Evolutionary conservation across 805 yeast genomes (phyloP).

Genomic region (Ogataea haglerorum): DNA sequence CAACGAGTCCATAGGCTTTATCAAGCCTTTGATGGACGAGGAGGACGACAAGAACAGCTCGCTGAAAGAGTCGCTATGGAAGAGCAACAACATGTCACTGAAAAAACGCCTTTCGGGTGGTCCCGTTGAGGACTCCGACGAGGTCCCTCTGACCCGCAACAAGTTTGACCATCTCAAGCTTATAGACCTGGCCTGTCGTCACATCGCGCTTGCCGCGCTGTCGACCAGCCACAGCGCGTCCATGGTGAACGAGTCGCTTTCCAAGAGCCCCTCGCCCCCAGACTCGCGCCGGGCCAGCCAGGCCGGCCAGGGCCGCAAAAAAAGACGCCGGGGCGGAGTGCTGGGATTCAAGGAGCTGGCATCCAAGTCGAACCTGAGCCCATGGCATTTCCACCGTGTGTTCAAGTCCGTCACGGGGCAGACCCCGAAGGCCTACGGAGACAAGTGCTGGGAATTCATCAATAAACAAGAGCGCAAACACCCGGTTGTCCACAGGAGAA

Average conservation of each 20-base stretch:
- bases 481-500: constrained; percentile 13
- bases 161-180: constrained; percentile 67
- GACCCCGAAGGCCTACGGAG: constrained; percentile 88
- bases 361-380: constrained; percentile 73
- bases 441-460: constrained; percentile 66
- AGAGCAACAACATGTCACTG: constrained; percentile 12
- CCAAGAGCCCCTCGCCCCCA: constrained; percentile 9
- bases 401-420: constrained; percentile 82
- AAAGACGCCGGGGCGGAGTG: constrained; percentile 72
- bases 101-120: constrained; percentile 24
- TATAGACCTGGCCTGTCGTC: constrained; percentile 77
- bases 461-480: constrained; percentile 30
- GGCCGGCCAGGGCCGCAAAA: constrained; percentile 34
- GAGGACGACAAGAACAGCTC: constrained; percentile 38
- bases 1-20: constrained; percentile 56
- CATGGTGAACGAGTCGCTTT: constrained; percentile 5
- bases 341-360: constrained; percentile 86
- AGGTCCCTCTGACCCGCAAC: constrained; percentile 43
- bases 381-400: constrained; percentile 93
- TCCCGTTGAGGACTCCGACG: constrained; percentile 17
- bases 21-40: constrained; percentile 47
- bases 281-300: constrained; percentile 8
- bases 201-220: constrained; percentile 72
- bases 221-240: constrained; percentile 23
- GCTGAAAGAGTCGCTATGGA: constrained; percentile 17